phyloP scores from a whole-genome alignment of 1,284 basidiomycete genomes.

The Marasmius tenuissimus region DNA sequence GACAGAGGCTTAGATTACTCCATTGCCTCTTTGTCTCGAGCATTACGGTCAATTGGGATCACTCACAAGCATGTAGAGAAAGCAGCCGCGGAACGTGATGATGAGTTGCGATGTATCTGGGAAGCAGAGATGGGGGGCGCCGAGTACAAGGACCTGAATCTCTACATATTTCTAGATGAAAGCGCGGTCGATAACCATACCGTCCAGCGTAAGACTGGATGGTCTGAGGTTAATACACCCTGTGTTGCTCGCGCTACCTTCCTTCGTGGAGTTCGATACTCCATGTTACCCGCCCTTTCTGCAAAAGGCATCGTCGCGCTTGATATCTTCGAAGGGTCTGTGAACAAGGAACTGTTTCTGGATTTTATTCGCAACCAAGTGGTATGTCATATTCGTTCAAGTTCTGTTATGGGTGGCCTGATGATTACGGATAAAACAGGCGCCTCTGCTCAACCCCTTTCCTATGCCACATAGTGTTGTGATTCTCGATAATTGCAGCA shows the following conservation, averaged over 20 bases:
- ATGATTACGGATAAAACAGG: constrained; percentile 14
- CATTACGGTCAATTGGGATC: constrained; percentile 6
- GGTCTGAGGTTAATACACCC: constrained; percentile 1
- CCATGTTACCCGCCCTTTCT: constrained; percentile 8
- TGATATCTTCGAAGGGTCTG: constrained; percentile 30
- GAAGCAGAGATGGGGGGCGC: constrained; percentile 21
- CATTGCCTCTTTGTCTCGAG: constrained; percentile 10
- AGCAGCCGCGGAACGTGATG: constrained; percentile 25
- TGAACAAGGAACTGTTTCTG: constrained; percentile 26
- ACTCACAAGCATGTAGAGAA: constrained; percentile 22
- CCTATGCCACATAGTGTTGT: constrained; percentile 24
- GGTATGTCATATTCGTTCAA: constrained; percentile 15
- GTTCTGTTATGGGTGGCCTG: neutral
- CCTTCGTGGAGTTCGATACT: constrained; percentile 3
- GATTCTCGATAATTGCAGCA: constrained; percentile 29
- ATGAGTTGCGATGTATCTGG: constrained; percentile 26
- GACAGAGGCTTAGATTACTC: constrained; percentile 10
- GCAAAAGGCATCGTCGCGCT: constrained; percentile 26
- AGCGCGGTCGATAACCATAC: constrained; percentile 14
- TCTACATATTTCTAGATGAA: constrained; percentile 28
- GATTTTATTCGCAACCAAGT: constrained; percentile 25
- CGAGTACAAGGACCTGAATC: constrained; percentile 15
- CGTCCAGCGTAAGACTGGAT: constrained; percentile 8
- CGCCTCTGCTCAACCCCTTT: constrained; percentile 24
- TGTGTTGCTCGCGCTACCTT: constrained; percentile 12